These are phyloP conservation scores for Citrus mangshanensis DNA, from an alignment of 345 rosid species.

Conservation along the genomic window DNA sequence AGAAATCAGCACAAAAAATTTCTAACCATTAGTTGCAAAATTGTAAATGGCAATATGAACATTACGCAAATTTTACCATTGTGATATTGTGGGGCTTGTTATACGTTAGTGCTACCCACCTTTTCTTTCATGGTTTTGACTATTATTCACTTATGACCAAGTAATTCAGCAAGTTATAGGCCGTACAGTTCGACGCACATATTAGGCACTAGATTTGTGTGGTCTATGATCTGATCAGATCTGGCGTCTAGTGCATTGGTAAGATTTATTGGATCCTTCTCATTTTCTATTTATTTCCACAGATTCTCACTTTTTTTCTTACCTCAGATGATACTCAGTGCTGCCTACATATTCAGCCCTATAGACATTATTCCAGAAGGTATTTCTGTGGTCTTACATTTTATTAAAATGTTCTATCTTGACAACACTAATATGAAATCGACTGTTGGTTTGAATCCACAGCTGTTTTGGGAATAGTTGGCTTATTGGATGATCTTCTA, in stretches of 20 bases:
- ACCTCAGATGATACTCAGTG: constrained; percentile 64
- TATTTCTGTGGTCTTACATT: constrained; percentile 11
- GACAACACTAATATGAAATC: background rate
- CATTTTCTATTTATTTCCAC: background rate
- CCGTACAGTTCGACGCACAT: background rate
- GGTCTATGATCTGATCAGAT: background rate
- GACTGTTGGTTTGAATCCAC: constrained; percentile 5
- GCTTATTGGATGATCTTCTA: constrained; percentile 76
- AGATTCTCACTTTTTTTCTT: constrained; percentile 13
- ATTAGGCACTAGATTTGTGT: background rate
- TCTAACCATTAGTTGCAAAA: background rate
- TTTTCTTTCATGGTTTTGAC: background rate
- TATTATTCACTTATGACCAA: background rate
- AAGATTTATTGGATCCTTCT: background rate
- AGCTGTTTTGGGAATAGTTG: constrained; percentile 74
- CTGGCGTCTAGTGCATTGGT: background rate
- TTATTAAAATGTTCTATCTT: background rate
- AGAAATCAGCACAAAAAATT: background rate
- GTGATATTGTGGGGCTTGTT: background rate
- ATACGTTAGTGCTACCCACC: background rate
- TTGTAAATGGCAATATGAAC: background rate
- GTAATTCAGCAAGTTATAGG: background rate
- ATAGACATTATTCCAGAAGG: constrained; percentile 94
- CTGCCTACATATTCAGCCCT: constrained; percentile 73
- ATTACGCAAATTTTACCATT: background rate